Evolutionary conservation across 176 grass and related monocot species (phyloP), one percentile per base, ranked within the genome.

Genomic region (Oryza nivara): DNA sequence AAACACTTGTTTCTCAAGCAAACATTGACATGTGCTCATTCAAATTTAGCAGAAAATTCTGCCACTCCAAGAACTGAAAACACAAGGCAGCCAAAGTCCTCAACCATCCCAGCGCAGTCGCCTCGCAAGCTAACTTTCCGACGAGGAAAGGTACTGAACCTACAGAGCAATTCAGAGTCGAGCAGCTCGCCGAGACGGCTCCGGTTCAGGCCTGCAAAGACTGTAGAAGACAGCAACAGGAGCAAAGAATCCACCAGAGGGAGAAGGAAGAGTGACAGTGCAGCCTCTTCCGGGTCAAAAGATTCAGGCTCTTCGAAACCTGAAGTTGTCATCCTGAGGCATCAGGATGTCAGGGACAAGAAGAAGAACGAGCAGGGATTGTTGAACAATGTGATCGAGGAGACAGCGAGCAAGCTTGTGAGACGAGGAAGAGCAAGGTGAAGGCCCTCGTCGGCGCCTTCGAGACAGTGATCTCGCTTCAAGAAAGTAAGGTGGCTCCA

Each of bases 401-500:
- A 92, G 84, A 88, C 90, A 10, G 85, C 90, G 6, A 95, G 79
- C 45, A 86, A 87, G 86, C 90, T 95, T 43, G 71, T 88, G 88
- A 92, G 83, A 35, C 85, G 14, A 81, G 90, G 76, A 90, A 86
- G 75, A 92, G 90, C 85, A 95, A 95, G 90, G 93, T 95, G 71
- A 95, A 90, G 90, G 93, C 93, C 23, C 86, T 95, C 15, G 90
- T 95, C 2, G 93, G 88, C 41, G 93, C 93, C 7, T 95, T 95
- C 32, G 88, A 95, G 88, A 90, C 83, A 8, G 85, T 95, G 56
- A 92, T 95, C 86, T 95, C 88, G 2, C 90, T 92, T 41, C 93
- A 92, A 56, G 93, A 90, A 73, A 88, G 72, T 48, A 84, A 90
- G 71, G 44, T 58, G 7, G 70, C 44, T 73, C 44, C 79, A 63